Evolutionary conservation across 1,284 basidiomycete genomes (phyloP), one percentile per base, ranked within the genome.

Genomic region (Moesziomyces globuligerus): DNA sequence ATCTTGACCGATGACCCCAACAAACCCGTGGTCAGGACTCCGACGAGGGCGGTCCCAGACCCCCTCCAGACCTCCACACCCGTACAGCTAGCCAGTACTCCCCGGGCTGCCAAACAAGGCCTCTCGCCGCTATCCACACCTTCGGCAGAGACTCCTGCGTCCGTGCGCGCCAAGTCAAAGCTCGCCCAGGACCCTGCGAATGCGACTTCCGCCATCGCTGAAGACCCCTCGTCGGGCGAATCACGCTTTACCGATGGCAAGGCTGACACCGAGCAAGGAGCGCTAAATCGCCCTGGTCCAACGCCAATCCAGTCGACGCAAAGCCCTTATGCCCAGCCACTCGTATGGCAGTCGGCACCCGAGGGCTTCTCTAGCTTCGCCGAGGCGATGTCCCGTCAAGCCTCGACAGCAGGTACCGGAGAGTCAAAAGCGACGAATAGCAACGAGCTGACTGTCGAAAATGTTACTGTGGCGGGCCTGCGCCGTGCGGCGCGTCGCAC

Each of bases 401-500:
- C 53, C 24, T 66, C 66, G 11, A 44, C 42, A n/a, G 39, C 53
- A 2, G 49, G 47, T 18, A 54, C 34, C 21, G 41, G 21, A 20
- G 53, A 57, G 24, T 21, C 48, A 20, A 60, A 54, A 25, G 40
- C 24, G 20, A 24, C 39, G 4, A 47, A 44, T 15, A 2, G 15
- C 11, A 54, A 53, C 45, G 69, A 68, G 40, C 37, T 53, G 9
- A 17, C 57, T 11, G 25, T 50, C 25, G 70, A 73, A 46, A 67
- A 52, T 15, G 59, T 48, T 25, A 75, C 71, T 1, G 73, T 77
- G 7, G 73, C 72, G 1, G 73, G 73, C 8, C 44, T 77, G 28
- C 64, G 75, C 20, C 65, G 75, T 13, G 75, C 75, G 11, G 75
- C 75, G 3, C 50, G 73, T 17, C 57, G 75, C 24, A 67, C 75